A percentile compares a stretch with the other conserved stretches of the same genome.
phyloP scores from a whole-genome alignment of 768 basidiomycete species.

The Russula lepida region DNA sequence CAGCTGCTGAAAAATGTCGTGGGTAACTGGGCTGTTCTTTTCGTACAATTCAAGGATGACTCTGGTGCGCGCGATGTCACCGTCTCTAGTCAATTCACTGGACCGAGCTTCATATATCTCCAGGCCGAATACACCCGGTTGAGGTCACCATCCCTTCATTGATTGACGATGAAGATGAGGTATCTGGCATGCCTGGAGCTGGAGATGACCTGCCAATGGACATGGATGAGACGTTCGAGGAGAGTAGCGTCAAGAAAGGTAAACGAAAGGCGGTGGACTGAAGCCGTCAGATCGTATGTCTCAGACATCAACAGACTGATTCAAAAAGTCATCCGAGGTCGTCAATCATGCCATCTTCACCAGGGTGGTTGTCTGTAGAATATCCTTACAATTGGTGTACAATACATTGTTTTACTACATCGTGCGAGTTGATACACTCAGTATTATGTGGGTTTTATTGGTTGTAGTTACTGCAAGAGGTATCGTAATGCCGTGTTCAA shows the following conservation, averaged over 20 bases:
- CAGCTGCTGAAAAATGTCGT: constrained; percentile 43
- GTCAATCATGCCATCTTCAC: background rate
- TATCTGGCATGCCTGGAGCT: constrained; percentile 18
- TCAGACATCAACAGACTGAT: background rate
- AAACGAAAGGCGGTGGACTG: constrained; percentile 49
- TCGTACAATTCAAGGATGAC: constrained; percentile 56
- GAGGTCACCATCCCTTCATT: constrained; percentile 49
- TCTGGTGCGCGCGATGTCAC: constrained; percentile 40
- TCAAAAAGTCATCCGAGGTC: background rate
- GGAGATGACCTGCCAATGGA: constrained; percentile 8
- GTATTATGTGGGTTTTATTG: background rate
- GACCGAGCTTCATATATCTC: background rate
- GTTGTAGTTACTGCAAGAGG: too few relatives aligned
- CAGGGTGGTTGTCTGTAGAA: background rate
- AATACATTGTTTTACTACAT: background rate
- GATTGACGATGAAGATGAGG: constrained; percentile 53
- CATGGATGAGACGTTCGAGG: constrained; percentile 27
- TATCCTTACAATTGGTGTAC: background rate
- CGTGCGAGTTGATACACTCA: background rate
- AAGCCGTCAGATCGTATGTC: background rate
- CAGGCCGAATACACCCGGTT: constrained; percentile 51
- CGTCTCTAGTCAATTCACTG: background rate
- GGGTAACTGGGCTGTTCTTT: constrained; percentile 58
- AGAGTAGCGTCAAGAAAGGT: constrained; percentile 41
- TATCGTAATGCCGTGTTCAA: background rate